Percentiles rank a stretch among this genome's conserved stretches.
Conservation (phyloP, 148 eudicot genomes). For the Chenopodium berlandieri region DNA sequence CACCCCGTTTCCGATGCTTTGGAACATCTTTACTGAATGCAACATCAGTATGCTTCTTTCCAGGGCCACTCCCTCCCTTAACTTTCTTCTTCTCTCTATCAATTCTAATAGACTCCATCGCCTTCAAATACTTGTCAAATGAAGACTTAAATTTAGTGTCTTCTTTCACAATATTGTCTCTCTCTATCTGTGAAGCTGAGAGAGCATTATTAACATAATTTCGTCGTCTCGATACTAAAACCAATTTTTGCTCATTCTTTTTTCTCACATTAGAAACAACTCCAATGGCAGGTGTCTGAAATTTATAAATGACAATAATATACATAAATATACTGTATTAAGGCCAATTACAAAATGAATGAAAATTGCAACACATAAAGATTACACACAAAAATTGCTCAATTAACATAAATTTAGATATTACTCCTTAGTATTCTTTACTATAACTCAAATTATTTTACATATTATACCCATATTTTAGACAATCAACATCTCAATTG, state of each 20-base stretch:
- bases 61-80: constrained; percentile 17
- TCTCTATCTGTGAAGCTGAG: constrained; percentile 13
- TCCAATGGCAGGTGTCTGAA: constrained; percentile 35
- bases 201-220: constrained; percentile 6
- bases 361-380: background rate
- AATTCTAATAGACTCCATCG: constrained; percentile 61
- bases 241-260: constrained; percentile 18
- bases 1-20: constrained; percentile 7
- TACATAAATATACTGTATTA: background rate
- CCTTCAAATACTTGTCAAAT: constrained; percentile 78
- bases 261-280: constrained; percentile 30
- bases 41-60: constrained; percentile 24
- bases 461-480: background rate
- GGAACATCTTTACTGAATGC: constrained; percentile 12
- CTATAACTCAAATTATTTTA: too few relatives aligned
- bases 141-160: constrained; percentile 58
- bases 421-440: background rate
- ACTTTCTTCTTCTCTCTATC: constrained; percentile 38
- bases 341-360: background rate
- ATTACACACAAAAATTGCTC: constrained; percentile 9
- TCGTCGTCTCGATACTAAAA: constrained; percentile 14
- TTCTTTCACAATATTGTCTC: constrained; percentile 13
- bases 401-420: background rate
- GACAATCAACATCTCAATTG: background rate
- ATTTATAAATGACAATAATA: background rate